Conservation (phyloP, 2,329 filamentous ascomycete species). For the Colletotrichum salicis region DNA sequence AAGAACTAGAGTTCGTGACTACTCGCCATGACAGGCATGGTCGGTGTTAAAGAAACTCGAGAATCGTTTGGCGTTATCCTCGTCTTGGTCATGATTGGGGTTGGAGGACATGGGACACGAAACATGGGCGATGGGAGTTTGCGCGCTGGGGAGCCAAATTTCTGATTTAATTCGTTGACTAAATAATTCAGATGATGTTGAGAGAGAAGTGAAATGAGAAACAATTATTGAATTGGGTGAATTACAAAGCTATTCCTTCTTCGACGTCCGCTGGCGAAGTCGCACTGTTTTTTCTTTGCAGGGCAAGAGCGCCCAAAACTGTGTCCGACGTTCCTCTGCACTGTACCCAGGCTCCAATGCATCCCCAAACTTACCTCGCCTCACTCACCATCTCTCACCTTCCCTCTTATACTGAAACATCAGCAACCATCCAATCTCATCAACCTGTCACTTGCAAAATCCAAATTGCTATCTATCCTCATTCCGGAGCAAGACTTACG, state of each 20-base stretch:
- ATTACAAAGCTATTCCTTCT: background rate
- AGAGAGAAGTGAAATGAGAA: background rate
- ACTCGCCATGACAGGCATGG: background rate
- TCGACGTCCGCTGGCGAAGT: background rate
- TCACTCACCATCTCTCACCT: constrained; percentile 5
- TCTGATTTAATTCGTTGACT: constrained; percentile 22
- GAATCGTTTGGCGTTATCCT: background rate
- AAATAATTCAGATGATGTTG: constrained; percentile 28
- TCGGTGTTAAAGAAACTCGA: background rate
- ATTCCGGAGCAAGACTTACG: background rate
- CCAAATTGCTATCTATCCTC: background rate
- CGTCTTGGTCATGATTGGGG: background rate
- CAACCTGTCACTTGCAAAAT: background rate
- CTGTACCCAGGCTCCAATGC: constrained; percentile 19
- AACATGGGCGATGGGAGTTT: constrained; percentile 19
- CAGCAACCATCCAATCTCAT: background rate
- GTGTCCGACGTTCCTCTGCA: background rate
- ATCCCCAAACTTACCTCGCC: background rate
- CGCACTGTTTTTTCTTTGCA: background rate
- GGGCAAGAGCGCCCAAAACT: background rate
- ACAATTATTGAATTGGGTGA: background rate
- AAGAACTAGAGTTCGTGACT: background rate
- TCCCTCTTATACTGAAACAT: constrained; percentile 24
- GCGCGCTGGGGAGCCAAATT: constrained; percentile 17
- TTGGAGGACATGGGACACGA: background rate